These are phyloP conservation scores for Rostrohypoxylon terebratum DNA, from an alignment of 495 filamentous ascomycete species.

Conservation along the genomic window DNA sequence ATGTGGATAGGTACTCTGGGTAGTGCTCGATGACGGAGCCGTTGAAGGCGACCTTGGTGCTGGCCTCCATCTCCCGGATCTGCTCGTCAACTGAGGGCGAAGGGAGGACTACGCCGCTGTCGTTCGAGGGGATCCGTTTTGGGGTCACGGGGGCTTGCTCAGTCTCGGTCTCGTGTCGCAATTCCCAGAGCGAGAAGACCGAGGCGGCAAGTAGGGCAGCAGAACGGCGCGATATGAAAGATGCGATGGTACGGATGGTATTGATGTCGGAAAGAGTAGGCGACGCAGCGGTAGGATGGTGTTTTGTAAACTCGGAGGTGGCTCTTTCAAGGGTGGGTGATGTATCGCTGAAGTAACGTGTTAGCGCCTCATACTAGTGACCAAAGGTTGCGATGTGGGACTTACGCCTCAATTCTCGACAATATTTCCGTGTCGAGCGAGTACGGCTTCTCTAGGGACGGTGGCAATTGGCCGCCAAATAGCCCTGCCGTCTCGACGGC, in stretches of 20 bases:
- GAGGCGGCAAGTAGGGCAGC: slow-evolving; percentile 72
- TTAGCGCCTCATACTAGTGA: slow-evolving; percentile 29
- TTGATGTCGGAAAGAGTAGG: slow-evolving; percentile 62
- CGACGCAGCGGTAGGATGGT: slow-evolving; percentile 59
- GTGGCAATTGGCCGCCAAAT: slow-evolving; percentile 68
- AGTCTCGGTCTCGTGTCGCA: slow-evolving; percentile 64
- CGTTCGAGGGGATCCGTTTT: slow-evolving; percentile 32
- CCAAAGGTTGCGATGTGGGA: background rate
- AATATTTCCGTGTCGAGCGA: slow-evolving; percentile 70
- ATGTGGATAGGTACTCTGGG: slow-evolving; percentile 62
- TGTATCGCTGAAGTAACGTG: slow-evolving; percentile 48
- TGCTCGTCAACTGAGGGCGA: slow-evolving; percentile 39
- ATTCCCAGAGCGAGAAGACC: slow-evolving; percentile 70
- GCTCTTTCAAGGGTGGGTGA: slow-evolving; percentile 50
- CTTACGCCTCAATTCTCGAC: slow-evolving; percentile 70
- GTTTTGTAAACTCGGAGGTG: slow-evolving; percentile 51
- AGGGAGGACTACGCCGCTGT: slow-evolving; percentile 33
- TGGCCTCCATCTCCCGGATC: slow-evolving; percentile 42
- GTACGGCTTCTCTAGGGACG: slow-evolving; percentile 64
- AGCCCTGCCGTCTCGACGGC: slow-evolving; percentile 66
- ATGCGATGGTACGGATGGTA: slow-evolving; percentile 64
- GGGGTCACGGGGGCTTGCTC: slow-evolving; percentile 28
- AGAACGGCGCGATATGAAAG: slow-evolving; percentile 69
- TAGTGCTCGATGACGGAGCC: slow-evolving; percentile 75
- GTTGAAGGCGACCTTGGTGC: slow-evolving; percentile 69